These are phyloP conservation scores for Jatropha multifida DNA, from an alignment of 441 rosid species.

Conservation along the genomic window DNA sequence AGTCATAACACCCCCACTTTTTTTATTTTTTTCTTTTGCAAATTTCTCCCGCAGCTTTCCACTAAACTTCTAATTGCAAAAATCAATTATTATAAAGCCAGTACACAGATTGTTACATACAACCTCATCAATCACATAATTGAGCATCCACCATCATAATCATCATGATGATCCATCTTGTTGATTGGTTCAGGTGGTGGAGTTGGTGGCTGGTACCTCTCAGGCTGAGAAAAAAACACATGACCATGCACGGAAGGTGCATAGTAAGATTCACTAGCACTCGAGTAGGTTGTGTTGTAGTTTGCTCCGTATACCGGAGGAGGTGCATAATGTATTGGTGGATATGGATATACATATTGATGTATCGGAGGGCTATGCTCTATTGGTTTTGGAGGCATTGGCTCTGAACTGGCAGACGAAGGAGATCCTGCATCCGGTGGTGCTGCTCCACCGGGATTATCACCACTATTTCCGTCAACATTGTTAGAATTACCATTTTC, in stretches of 20 bases:
- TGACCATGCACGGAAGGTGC: constrained; percentile 32
- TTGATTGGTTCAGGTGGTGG: constrained; percentile 34
- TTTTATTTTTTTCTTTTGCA: neutral
- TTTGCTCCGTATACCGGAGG: constrained; percentile 42
- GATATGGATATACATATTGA: constrained; percentile 24
- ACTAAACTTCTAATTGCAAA: constrained; percentile 12
- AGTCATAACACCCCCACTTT: neutral
- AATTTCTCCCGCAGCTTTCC: neutral
- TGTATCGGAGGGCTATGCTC: constrained; percentile 28
- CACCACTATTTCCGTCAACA: constrained; percentile 19
- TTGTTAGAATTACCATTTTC: constrained; percentile 24
- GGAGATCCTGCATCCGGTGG: constrained; percentile 13
- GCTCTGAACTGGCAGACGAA: neutral
- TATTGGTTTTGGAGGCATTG: constrained; percentile 14
- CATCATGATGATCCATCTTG: neutral
- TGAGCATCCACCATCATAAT: constrained; percentile 37
- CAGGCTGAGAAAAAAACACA: constrained; percentile 20
- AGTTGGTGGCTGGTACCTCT: constrained; percentile 24
- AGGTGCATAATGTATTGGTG: constrained; percentile 30
- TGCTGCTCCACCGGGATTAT: constrained; percentile 17
- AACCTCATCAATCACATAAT: constrained; percentile 37
- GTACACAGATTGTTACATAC: neutral
- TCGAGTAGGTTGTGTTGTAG: constrained; percentile 38
- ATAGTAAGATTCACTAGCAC: constrained; percentile 28
- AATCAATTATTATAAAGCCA: neutral